A percentile compares a stretch with the other conserved stretches of the same genome.
Evolutionary conservation across 2,329 filamentous ascomycete species (phyloP).

Genomic region (Botrytis elliptica): DNA sequence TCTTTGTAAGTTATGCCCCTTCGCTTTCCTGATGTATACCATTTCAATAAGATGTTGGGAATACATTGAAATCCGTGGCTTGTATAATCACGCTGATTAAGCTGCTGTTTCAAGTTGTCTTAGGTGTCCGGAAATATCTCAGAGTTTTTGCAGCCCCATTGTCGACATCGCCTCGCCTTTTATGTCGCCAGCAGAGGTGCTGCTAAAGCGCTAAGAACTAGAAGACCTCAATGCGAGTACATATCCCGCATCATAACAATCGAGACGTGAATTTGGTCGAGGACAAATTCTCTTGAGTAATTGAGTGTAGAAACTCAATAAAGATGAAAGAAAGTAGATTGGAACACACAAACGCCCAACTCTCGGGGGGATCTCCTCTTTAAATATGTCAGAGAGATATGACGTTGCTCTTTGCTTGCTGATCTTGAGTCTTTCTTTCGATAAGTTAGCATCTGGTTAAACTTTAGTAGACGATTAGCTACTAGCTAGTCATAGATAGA

Average conservation of each 20-base stretch:
- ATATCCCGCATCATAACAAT: neutral
- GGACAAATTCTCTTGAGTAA: neutral
- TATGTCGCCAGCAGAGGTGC: neutral
- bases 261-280: neutral
- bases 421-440: neutral
- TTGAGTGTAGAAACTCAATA: neutral
- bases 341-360: accelerated
- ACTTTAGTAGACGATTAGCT: neutral
- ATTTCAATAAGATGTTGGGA: neutral
- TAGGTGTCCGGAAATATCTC: neutral
- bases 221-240: too few relatives aligned
- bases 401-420: neutral
- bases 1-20: neutral
- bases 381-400: neutral
- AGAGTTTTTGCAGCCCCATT: neutral
- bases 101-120: neutral
- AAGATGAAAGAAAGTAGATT: neutral
- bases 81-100: neutral
- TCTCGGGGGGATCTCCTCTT: neutral
- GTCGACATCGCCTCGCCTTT: neutral
- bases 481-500: neutral
- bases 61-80: neutral
- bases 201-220: neutral
- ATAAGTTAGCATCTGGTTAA: neutral
- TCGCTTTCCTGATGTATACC: neutral